phyloP scores from a whole-genome alignment of 2,329 filamentous ascomycete species.

The Fusarium tuaranense region DNA sequence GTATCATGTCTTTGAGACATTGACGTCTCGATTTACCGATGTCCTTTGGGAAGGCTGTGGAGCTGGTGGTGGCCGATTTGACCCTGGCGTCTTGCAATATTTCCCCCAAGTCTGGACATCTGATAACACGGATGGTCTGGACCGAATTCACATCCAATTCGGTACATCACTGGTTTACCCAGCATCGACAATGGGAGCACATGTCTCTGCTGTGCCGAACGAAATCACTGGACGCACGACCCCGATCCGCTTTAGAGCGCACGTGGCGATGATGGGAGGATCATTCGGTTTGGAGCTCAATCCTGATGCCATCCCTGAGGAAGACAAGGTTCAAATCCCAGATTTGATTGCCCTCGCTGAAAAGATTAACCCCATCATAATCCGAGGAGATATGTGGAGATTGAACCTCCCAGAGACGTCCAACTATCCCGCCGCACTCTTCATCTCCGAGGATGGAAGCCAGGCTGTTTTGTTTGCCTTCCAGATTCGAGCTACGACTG shows the following conservation, averaged over 20 bases:
- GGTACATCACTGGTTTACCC: slow-evolving; percentile 74
- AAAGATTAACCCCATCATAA: slow-evolving; percentile 68
- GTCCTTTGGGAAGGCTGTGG: slow-evolving; percentile 76
- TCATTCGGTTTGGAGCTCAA: slow-evolving; percentile 75
- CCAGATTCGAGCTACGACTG: slow-evolving; percentile 62
- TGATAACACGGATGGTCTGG: slow-evolving; percentile 72
- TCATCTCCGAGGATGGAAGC: slow-evolving; percentile 63
- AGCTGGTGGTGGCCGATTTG: slow-evolving; percentile 73
- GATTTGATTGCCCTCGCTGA: slow-evolving; percentile 65
- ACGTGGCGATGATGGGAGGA: slow-evolving; percentile 77
- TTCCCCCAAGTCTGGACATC: slow-evolving; percentile 76
- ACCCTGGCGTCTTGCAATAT: slow-evolving; percentile 72
- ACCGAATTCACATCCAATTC: slow-evolving; percentile 72
- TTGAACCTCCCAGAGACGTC: slow-evolving; percentile 67
- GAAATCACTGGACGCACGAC: slow-evolving; percentile 66
- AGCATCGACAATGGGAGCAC: slow-evolving; percentile 73
- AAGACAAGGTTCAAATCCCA: slow-evolving; percentile 66
- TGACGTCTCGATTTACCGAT: slow-evolving; percentile 70
- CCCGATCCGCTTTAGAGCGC: slow-evolving; percentile 69
- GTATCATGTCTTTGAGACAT: slow-evolving; percentile 70
- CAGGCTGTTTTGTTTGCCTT: slow-evolving; percentile 70
- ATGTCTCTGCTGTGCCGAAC: slow-evolving; percentile 72
- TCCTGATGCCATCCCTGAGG: slow-evolving; percentile 61
- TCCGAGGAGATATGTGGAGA: slow-evolving; percentile 70
- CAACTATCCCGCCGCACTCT: slow-evolving; percentile 72